These are phyloP conservation scores for Sporothrix mexicana DNA, from an alignment of 2,329 filamentous ascomycete genomes.

Conservation along the genomic window DNA sequence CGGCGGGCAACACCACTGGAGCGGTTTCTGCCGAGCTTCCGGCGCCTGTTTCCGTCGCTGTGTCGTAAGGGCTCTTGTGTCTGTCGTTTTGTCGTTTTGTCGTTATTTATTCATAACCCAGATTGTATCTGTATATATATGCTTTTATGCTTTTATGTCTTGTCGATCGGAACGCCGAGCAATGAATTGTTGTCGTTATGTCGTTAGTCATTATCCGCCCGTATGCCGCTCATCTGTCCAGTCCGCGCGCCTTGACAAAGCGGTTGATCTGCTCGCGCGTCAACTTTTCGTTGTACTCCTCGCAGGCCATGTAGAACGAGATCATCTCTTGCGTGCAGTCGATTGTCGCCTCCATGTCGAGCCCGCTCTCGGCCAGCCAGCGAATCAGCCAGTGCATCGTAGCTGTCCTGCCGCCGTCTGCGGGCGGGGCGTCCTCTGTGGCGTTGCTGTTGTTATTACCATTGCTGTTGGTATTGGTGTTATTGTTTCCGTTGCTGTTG, in stretches of 20 bases:
- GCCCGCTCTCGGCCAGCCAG: slow-evolving; percentile 84
- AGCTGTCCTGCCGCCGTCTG: slow-evolving; percentile 41
- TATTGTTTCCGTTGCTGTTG: not conserved
- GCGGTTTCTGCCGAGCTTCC: not conserved
- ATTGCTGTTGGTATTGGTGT: not conserved
- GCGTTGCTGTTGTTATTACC: not conserved
- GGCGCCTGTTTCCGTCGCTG: not conserved
- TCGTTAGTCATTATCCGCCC: not conserved
- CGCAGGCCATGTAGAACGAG: slow-evolving; percentile 77
- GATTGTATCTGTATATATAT: not conserved
- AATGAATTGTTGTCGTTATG: not conserved
- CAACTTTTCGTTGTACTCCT: slow-evolving; percentile 66
- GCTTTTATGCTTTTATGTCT: no score
- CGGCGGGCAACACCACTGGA: not conserved
- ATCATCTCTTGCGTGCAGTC: slow-evolving; percentile 92
- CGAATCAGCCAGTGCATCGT: slow-evolving; percentile 70
- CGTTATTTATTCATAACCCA: not conserved
- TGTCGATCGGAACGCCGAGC: not conserved
- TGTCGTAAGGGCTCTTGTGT: not conserved
- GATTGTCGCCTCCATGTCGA: slow-evolving; percentile 83
- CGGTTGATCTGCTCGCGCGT: slow-evolving; percentile 64
- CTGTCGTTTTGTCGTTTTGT: not conserved
- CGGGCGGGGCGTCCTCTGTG: slow-evolving; percentile 17
- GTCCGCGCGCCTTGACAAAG: slow-evolving; percentile 62
- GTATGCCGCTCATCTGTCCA: slow-evolving; percentile 56